Evolutionary conservation across 2,329 filamentous ascomycete genomes (phyloP).

Genomic region (Emergomyces orientalis): DNA sequence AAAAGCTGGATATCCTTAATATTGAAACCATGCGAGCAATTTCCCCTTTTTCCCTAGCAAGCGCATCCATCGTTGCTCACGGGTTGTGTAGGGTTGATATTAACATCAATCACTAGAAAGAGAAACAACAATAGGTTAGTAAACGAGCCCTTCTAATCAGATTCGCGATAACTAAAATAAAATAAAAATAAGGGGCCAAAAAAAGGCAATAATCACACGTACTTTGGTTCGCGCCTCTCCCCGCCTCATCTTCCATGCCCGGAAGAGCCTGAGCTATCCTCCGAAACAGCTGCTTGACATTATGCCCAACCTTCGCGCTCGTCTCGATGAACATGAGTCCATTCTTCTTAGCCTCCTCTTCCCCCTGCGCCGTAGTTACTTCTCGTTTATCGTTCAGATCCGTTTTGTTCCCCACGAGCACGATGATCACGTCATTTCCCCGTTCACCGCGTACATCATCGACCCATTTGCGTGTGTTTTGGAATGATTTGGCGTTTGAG

Average conservation of each 20-base stretch:
- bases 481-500: constrained; percentile 92
- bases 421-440: constrained; percentile 97
- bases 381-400: constrained; percentile 97
- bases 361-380: constrained; percentile 90
- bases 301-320: constrained; percentile 93
- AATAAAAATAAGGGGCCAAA: neutral
- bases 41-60: constrained; percentile 40
- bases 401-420: constrained; percentile 97
- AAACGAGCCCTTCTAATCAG: neutral
- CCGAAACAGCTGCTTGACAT: constrained; percentile 95
- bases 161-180: neutral
- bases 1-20: constrained; percentile 3
- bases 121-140: constrained; percentile 20
- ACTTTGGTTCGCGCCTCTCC: constrained; percentile 72
- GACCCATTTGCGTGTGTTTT: constrained; percentile 99
- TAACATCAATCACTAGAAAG: constrained; percentile 76
- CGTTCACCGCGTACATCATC: constrained; percentile 94
- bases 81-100: constrained; percentile 62
- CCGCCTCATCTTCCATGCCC: constrained; percentile 89
- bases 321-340: constrained; percentile 99
- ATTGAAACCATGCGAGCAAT: constrained; percentile 7
- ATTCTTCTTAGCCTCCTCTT: constrained; percentile 97
- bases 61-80: constrained; percentile 64
- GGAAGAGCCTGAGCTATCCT: constrained; percentile 96
- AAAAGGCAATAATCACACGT: constrained; percentile 33